Conservation (phyloP, 2,329 filamentous ascomycete species). For the Colletotrichum horii region DNA sequence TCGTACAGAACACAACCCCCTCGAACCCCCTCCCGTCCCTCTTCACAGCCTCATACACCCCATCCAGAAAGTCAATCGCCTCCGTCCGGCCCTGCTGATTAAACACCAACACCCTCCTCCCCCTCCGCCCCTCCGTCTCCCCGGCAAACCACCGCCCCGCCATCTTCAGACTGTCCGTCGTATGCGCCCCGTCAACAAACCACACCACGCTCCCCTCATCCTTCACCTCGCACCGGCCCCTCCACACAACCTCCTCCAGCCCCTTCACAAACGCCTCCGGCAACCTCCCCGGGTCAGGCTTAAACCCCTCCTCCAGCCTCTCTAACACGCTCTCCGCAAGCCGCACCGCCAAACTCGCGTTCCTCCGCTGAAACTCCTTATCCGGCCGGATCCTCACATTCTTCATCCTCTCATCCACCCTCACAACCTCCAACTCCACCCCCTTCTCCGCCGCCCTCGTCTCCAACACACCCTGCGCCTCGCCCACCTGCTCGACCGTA, state of each 20-base stretch:
- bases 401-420: conserved; percentile 39
- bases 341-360: conserved; percentile 60
- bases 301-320: conserved; percentile 38
- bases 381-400: conserved; percentile 52
- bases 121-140: conserved; percentile 42
- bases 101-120: conserved; percentile 70
- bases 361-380: conserved; percentile 61
- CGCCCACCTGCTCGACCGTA: conserved; percentile 34
- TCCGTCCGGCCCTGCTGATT: conserved; percentile 74
- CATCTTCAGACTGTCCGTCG: conserved; percentile 79
- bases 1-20: conserved; percentile 84
- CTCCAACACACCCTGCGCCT: conserved; percentile 58
- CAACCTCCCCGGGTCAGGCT: conserved; percentile 11
- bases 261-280: conserved; percentile 67
- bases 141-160: conserved; percentile 83
- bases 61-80: conserved; percentile 49
- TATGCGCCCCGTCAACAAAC: conserved; percentile 90
- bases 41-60: conserved; percentile 63
- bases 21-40: conserved; percentile 59
- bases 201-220: conserved; percentile 59
- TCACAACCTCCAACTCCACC: neutral
- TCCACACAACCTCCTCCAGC: conserved; percentile 69
- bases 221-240: conserved; percentile 78
- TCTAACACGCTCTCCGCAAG: conserved; percentile 55
- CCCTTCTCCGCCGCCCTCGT: conserved; percentile 63